Base-by-base conservation (phyloP, 2,329 filamentous ascomycete genomes). In the Chaetoscypha palmicola region DNA sequence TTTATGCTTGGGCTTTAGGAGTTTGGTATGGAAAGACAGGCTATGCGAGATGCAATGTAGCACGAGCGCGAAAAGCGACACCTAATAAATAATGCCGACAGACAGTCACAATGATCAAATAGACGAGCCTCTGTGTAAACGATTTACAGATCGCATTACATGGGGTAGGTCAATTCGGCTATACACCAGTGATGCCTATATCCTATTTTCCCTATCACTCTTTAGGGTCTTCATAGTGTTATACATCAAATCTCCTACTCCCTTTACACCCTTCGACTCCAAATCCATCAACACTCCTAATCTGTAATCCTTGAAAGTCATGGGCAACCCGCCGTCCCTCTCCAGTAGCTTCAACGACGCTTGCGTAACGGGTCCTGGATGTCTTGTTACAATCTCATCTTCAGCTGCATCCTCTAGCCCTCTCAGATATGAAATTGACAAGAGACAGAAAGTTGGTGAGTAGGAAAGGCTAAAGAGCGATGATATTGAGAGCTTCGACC, bases 181-280 rank as follows among this genome's bases (percentile, higher is more conserved):
- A n/a, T n/a, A n/a, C n/a, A n/a, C n/a, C n/a, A n/a, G n/a, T n/a
- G n/a, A n/a, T n/a, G n/a, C n/a, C n/a, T n/a, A n/a, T n/a, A 16
- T 35, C 28, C 16, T 42, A 11, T 46, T 42, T 31, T 51, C 43
- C 35, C 49, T 48, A 5, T 38, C 51, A 16, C 35, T 75, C 64
- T 79, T 80, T 54, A 91, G 64, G 39, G 82, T 78, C 60, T 83
- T 87, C 77, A 92, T 88, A 1, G 86, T 90, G 55, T 80, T 86
- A 62, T 84, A 84, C 73, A 94, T 82, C 56, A 94, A 65, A 50
- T 81, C 73, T 12, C 76, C 74, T 22, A 91, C 71, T 0, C 88
- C 88, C 9, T 63, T 66, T 35, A 84, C 71, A 0, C 83, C 83
- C 41, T 73, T 73, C 4, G 66, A 68, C 46, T 83, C 81, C 49